Evolutionary conservation across 495 filamentous ascomycete genomes (phyloP).

Genomic region (Aspergillus mulundensis): DNA sequence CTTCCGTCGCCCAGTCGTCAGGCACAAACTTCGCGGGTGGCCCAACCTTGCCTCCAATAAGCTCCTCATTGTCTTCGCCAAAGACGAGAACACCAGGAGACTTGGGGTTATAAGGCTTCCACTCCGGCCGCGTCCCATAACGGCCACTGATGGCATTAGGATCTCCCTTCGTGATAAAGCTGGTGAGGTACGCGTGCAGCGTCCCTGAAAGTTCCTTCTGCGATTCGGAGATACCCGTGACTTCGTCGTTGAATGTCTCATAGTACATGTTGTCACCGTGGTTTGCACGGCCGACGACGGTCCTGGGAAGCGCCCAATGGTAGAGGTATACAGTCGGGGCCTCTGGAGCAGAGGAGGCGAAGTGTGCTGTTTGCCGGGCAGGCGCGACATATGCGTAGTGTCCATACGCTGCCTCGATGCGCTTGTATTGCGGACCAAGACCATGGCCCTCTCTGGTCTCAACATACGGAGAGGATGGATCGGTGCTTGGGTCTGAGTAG

Average conservation of each 20-base stretch:
- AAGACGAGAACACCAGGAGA: constrained; percentile 45
- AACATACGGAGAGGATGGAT: constrained; percentile 30
- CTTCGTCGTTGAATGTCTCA: constrained; percentile 48
- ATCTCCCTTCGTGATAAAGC: constrained; percentile 52
- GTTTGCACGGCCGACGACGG: constrained; percentile 47
- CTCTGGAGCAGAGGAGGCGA: constrained; percentile 27
- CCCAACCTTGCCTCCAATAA: constrained; percentile 33
- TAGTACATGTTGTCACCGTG: constrained; percentile 57
- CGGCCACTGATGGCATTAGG: constrained; percentile 37
- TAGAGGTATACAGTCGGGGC: constrained; percentile 52
- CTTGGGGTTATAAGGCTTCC: constrained; percentile 22
- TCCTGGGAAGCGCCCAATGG: constrained; percentile 51
- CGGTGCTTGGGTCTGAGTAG: constrained; percentile 53
- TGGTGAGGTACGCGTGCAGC: constrained; percentile 53
- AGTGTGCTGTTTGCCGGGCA: constrained; percentile 56
- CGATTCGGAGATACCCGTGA: constrained; percentile 34
- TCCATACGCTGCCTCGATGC: constrained; percentile 58
- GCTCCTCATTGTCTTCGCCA: constrained; percentile 60
- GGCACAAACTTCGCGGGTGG: constrained; percentile 41
- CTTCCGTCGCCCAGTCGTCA: constrained; percentile 42
- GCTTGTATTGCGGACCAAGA: constrained; percentile 52
- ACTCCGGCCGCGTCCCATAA: constrained; percentile 29
- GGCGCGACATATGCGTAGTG: constrained; percentile 67
- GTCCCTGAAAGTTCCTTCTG: constrained; percentile 46
- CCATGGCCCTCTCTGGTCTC: constrained; percentile 26